Evolutionary conservation across 345 rosid species (phyloP).

Genomic region (Hirschfeldia incana): DNA sequence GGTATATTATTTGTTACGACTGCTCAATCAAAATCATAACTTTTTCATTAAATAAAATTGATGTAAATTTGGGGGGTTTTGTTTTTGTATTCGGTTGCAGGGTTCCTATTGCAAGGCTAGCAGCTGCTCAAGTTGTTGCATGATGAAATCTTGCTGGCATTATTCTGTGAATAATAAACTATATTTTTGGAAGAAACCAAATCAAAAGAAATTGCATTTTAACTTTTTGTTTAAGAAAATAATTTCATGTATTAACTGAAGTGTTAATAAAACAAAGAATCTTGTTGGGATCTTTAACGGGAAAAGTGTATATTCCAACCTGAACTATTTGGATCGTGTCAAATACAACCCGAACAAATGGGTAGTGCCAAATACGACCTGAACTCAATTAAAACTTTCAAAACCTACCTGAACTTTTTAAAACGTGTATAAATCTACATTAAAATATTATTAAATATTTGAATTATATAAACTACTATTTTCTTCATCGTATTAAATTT

Average conservation of each 20-base stretch:
- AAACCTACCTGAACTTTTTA: too few species aligned
- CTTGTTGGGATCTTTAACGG: neutral
- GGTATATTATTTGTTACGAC: constrained; percentile 35
- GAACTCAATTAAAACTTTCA: too few species aligned
- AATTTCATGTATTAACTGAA: constrained; percentile 4
- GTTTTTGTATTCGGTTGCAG: constrained; percentile 29
- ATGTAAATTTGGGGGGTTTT: neutral
- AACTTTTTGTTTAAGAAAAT: neutral
- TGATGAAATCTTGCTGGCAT: constrained; percentile 21
- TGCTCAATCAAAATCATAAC: neutral
- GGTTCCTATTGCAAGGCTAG: constrained; percentile 93
- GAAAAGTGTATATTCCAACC: too few species aligned
- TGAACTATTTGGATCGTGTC: too few species aligned
- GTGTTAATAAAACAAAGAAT: constrained; percentile 5
- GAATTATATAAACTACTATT: too few species aligned
- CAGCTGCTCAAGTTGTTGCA: constrained; percentile 83
- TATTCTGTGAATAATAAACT: constrained; percentile 26
- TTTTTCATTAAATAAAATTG: neutral
- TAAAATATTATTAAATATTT: too few species aligned
- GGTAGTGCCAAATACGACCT: too few species aligned
- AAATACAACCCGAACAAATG: too few species aligned
- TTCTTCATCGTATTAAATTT: too few species aligned
- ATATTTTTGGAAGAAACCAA: neutral
- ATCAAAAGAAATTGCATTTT: constrained; percentile 10
- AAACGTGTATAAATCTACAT: too few species aligned